Evolutionary conservation across 768 basidiomycete species (phyloP).

Genomic region (Dentipellis sp.): DNA sequence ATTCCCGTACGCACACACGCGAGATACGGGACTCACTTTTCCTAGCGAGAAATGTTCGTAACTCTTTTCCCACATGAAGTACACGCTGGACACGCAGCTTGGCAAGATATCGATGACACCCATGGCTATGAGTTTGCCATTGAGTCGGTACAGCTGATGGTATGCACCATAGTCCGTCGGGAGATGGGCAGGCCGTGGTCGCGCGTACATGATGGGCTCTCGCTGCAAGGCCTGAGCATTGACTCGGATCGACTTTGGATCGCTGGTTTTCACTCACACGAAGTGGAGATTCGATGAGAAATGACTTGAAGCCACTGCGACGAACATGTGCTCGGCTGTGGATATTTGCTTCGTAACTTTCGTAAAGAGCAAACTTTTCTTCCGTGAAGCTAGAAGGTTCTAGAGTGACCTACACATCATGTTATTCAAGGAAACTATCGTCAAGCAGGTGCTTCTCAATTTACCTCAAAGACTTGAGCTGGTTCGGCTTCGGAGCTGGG

Average conservation of each 20-base stretch:
- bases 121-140: conserved; percentile 76
- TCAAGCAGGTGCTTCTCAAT: too few relatives aligned
- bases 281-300: conserved; percentile 76
- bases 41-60: conserved; percentile 70
- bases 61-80: conserved; percentile 79
- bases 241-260: too few relatives aligned
- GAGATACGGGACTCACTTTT: conserved; percentile 40
- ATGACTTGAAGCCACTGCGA: conserved; percentile 49
- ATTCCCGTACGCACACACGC: background rate
- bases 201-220: conserved; percentile 51
- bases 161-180: conserved; percentile 85
- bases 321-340: conserved; percentile 58
- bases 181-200: conserved; percentile 41
- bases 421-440: too few relatives aligned
- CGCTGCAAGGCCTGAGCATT: conserved; percentile 26
- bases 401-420: conserved; percentile 46
- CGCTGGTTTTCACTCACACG: conserved; percentile 32
- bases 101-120: conserved; percentile 89
- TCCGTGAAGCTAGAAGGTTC: conserved; percentile 68
- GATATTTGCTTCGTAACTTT: conserved; percentile 68
- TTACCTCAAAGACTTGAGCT: conserved; percentile 54
- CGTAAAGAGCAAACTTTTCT: conserved; percentile 76
- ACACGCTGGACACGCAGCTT: conserved; percentile 73
- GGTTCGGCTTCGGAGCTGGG: conserved; percentile 12
- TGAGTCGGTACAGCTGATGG: conserved; percentile 81